Percentiles rank a stretch among this genome's conserved stretches.
These are phyloP conservation scores for Dothiorella sarmentorum DNA, from an alignment of 2,329 filamentous ascomycete genomes.

Conservation along the genomic window DNA sequence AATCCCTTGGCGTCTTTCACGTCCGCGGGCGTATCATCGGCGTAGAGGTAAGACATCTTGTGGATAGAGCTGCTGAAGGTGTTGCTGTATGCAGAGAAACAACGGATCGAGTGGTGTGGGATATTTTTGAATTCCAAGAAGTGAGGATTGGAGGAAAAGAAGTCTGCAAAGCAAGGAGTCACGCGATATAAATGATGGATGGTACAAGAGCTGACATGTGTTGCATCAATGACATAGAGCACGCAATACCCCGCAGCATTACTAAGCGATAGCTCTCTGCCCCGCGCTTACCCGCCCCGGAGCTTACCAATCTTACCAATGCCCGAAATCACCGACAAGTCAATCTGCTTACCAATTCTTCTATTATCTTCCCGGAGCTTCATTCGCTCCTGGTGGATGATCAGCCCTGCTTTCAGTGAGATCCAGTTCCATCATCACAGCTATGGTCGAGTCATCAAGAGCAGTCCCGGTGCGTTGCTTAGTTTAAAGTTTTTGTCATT, in stretches of 20 bases:
- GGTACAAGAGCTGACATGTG: background rate
- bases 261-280: background rate
- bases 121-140: background rate
- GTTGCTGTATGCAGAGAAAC: background rate
- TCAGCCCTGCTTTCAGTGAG: too few species aligned
- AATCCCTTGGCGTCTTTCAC: constrained; percentile 50
- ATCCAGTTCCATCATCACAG: too few species aligned
- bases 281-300: background rate
- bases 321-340: background rate
- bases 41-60: constrained; percentile 43
- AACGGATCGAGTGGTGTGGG: too few species aligned
- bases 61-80: background rate
- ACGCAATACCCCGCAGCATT: background rate
- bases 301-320: background rate
- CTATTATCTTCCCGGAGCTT: too few species aligned
- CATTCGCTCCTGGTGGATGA: too few species aligned
- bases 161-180: background rate
- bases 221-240: background rate
- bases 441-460: too few species aligned
- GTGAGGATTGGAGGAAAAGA: background rate
- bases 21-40: constrained; percentile 43
- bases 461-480: too few species aligned
- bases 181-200: background rate
- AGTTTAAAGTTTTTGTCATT: too few species aligned
- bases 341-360: background rate